Evolutionary conservation across 1,284 basidiomycete species (phyloP), one percentile per base, ranked within the genome.

Genomic region (Ustilago trichophora): DNA sequence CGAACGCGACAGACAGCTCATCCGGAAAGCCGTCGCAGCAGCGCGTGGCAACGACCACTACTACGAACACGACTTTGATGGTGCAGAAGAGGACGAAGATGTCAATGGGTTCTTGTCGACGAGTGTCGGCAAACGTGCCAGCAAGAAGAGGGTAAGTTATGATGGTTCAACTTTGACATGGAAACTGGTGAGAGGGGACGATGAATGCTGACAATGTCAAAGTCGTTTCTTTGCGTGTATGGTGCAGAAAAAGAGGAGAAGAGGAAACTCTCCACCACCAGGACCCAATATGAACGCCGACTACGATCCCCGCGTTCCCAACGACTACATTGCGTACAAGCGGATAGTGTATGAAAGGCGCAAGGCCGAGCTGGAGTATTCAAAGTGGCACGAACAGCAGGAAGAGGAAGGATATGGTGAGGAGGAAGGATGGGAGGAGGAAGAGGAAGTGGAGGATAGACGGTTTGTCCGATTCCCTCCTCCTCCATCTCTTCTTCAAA

Each of bases 281-380:
- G 66, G 59, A 26, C 56, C 53, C 18, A 66, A 68, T 31, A 49
- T 73, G 68, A 73, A 74, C 18, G 70, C 58, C 3, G 76, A 78
- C 13, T 80, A 80, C 54, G 77, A 80, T 29, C 75, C 73, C 3
- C 50, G 60, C 8, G 21, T 71, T 2, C 78, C 78, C 8, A 80
- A 77, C 42, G 76, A 79, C 44, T 80, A 78, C 38, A 41, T 65
- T 6, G 65, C 53, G 8, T 77, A 69, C 38, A 78, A 66, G 43
- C 56, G 53, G 19, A 15, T 72, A n/a, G 36, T 80, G 9, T 62
- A 63, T 34, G 56, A 70, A 3, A 46, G 72, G n/a, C 50, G 73
- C 2, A 44, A 31, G 15, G 60, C 68, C 3, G 53, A 66, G 26
- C 21, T 49, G 15, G 57, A 57, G 3, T 52, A 26, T 13, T 18